A percentile compares a stretch with the other conserved stretches of the same genome.
Evolutionary conservation across 441 rosid genomes (phyloP).

Genomic region (Breynia disticha): DNA sequence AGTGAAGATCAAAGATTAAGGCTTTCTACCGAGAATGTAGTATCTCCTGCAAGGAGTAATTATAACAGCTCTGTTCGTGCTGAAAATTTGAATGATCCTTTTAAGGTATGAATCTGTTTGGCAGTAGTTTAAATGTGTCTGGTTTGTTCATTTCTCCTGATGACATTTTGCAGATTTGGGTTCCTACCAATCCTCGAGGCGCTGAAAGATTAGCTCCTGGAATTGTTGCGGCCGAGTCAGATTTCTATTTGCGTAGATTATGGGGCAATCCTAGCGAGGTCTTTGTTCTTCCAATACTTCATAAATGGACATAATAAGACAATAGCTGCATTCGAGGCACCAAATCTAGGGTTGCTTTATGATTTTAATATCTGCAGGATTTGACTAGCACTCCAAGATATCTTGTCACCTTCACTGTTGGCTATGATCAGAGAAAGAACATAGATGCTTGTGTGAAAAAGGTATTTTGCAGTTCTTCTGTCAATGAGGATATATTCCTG

Average conservation of each 20-base stretch:
- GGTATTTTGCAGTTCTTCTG: constrained; percentile 30
- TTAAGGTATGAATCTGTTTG: too few species aligned
- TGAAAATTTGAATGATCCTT: too few species aligned
- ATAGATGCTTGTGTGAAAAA: constrained; percentile 83
- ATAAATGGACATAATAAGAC: too few species aligned
- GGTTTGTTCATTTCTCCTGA: too few species aligned
- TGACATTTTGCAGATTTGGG: constrained; percentile 49
- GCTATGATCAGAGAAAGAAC: constrained; percentile 62
- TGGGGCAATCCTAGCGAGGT: constrained; percentile 78
- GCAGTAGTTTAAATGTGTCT: too few species aligned
- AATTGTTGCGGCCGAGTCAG: constrained; percentile 59
- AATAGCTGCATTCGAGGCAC: background rate
- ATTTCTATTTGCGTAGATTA: constrained; percentile 57
- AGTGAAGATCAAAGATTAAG: too few species aligned
- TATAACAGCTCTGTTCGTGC: too few species aligned
- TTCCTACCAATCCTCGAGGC: constrained; percentile 72
- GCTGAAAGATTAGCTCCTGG: constrained; percentile 73
- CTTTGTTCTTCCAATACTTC: too few species aligned
- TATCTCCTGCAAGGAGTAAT: too few species aligned
- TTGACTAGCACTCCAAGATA: constrained; percentile 58
- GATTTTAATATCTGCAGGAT: constrained; percentile 50
- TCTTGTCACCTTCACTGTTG: constrained; percentile 92
- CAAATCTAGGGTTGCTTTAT: constrained; percentile 13
- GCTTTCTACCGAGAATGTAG: too few species aligned
- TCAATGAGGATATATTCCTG: constrained; percentile 1